phyloP scores from a whole-genome alignment of 352 stramenopile species.

The Pythium aristosporum region DNA sequence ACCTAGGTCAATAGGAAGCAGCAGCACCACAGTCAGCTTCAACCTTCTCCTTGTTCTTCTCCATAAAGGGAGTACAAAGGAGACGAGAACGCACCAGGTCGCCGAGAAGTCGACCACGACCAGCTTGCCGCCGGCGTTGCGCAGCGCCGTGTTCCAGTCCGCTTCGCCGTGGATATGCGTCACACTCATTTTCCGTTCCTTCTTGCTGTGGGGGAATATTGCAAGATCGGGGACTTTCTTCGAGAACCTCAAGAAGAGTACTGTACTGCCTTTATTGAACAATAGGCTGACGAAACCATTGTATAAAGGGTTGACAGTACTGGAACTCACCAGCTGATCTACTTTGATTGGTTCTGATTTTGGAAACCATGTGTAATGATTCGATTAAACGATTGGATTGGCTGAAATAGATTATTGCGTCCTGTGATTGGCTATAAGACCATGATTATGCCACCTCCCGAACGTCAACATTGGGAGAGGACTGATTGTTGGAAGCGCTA shows the following conservation, averaged over 20 bases:
- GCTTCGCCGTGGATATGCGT: conserved; percentile 65
- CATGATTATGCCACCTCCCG: conserved; percentile 21
- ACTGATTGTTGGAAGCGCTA: not conserved
- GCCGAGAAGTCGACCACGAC: conserved; percentile 89
- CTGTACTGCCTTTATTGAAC: not conserved
- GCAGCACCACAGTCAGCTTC: not conserved
- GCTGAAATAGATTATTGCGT: conserved; percentile 4
- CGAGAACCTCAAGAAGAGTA: conserved; percentile 21
- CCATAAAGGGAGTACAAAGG: too few relatives aligned
- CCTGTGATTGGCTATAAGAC: conserved; percentile 11
- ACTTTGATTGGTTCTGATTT: not conserved
- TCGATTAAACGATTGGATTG: conserved; percentile 20
- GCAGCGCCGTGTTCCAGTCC: conserved; percentile 83
- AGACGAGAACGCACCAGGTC: conserved; percentile 51
- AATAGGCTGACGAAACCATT: not conserved
- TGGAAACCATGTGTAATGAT: conserved; percentile 13
- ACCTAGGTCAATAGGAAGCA: conserved; percentile 29
- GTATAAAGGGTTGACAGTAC: not conserved
- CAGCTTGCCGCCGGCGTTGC: conserved; percentile 76
- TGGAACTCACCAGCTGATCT: not conserved
- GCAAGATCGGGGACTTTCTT: conserved; percentile 35
- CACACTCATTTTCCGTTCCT: conserved; percentile 56
- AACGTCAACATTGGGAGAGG: conserved; percentile 15
- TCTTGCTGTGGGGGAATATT: not conserved
- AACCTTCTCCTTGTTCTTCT: not conserved